Evolutionary conservation across 2,329 filamentous ascomycete species (phyloP).

Genomic region (Parastagonospora nodorum): DNA sequence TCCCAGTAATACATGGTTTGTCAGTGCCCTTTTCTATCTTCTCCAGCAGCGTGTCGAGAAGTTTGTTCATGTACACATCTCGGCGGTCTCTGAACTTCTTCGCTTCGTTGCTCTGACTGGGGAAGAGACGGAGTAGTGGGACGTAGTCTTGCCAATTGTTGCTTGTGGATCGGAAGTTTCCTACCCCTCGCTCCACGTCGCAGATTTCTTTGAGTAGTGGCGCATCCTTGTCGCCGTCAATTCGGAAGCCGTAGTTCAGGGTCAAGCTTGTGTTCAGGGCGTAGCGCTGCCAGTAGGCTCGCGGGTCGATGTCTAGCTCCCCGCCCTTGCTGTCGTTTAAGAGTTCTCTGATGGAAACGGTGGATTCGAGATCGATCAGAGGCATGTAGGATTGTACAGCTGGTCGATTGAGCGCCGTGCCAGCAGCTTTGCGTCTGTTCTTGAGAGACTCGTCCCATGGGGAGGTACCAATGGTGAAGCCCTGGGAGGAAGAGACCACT

Average conservation of each 20-base stretch:
- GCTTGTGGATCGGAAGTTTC: slow-evolving; percentile 76
- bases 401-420: slow-evolving; percentile 76
- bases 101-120: slow-evolving; percentile 66
- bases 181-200: slow-evolving; percentile 74
- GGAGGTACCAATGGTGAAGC: slow-evolving; percentile 82
- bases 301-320: slow-evolving; percentile 69
- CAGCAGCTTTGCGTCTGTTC: slow-evolving; percentile 74
- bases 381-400: slow-evolving; percentile 81
- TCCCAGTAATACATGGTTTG: slow-evolving; percentile 70
- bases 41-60: slow-evolving; percentile 65
- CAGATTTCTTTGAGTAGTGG: slow-evolving; percentile 74
- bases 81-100: slow-evolving; percentile 69
- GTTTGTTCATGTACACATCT: slow-evolving; percentile 66
- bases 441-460: slow-evolving; percentile 86
- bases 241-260: slow-evolving; percentile 78
- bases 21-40: slow-evolving; percentile 67
- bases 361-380: slow-evolving; percentile 78
- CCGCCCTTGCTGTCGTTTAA: slow-evolving; percentile 68
- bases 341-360: slow-evolving; percentile 73
- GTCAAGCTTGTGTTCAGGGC: slow-evolving; percentile 78
- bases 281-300: slow-evolving; percentile 74
- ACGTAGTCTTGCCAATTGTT: slow-evolving; percentile 88
- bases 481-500: slow-evolving; percentile 75
- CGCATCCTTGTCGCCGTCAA: slow-evolving; percentile 71
- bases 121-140: slow-evolving; percentile 70